Percentiles rank a stretch among this genome's conserved stretches.
phyloP scores from a whole-genome alignment of 106 monocot genomes.

The Dioscorea dumetorum region DNA sequence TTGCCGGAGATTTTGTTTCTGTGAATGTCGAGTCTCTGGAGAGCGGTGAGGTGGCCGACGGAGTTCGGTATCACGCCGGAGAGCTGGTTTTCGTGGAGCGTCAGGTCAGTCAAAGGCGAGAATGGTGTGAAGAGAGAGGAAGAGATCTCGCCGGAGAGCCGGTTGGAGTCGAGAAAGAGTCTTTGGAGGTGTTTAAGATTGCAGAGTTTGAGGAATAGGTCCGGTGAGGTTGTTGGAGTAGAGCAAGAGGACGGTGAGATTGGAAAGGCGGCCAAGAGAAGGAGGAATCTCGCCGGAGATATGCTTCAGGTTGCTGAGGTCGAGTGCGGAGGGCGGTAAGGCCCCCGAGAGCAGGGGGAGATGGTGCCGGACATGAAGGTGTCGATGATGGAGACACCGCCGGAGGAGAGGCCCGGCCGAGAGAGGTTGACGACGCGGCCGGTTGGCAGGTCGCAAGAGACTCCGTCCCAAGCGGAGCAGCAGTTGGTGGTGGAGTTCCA shows the following conservation, averaged over 20 bases:
- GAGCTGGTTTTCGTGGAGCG: slow-evolving; percentile 19
- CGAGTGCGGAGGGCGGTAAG: slow-evolving; percentile 29
- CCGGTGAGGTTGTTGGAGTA: slow-evolving; percentile 33
- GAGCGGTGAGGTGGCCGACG: slow-evolving; percentile 46
- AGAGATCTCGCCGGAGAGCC: slow-evolving; percentile 25
- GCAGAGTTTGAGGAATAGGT: slow-evolving; percentile 18
- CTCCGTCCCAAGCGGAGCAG: slow-evolving; percentile 25
- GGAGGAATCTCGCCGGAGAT: slow-evolving; percentile 35
- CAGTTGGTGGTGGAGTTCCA: slow-evolving; percentile 34
- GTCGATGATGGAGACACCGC: slow-evolving; percentile 10
- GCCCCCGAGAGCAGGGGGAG: slow-evolving; percentile 23
- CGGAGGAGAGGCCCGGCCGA: slow-evolving; percentile 14
- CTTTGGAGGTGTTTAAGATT: slow-evolving; percentile 8
- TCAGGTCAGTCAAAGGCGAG: slow-evolving; percentile 27
- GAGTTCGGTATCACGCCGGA: slow-evolving; percentile 32
- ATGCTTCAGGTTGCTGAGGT: slow-evolving; percentile 23
- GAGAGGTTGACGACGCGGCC: slow-evolving; percentile 27
- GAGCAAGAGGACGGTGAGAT: slow-evolving; percentile 24
- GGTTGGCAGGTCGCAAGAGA: slow-evolving; percentile 19
- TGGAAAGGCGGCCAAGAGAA: slow-evolving; percentile 25
- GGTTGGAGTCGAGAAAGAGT: slow-evolving; percentile 19
- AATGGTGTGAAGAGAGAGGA: slow-evolving; percentile 9
- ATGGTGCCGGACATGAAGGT: slow-evolving; percentile 29
- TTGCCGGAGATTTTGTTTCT: slow-evolving; percentile 20
- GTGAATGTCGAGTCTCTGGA: background rate